These are phyloP conservation scores for Malus asiatica DNA, from an alignment of 306 rosid genomes.

Conservation along the genomic window DNA sequence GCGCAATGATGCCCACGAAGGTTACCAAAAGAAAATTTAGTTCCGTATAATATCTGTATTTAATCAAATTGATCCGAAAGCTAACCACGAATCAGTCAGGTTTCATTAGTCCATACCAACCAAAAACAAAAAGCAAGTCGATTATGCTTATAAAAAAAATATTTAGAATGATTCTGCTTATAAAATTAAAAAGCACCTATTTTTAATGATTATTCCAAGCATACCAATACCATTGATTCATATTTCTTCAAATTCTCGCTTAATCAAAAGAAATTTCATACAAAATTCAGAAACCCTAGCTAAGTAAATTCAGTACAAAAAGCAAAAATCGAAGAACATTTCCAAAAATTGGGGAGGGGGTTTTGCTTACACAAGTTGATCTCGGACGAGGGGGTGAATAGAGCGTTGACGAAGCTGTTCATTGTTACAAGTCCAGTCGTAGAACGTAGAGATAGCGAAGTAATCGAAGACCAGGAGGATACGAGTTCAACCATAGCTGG, in stretches of 20 bases:
- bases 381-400: constrained; percentile 74
- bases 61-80: neutral
- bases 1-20: neutral
- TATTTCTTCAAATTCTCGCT: neutral
- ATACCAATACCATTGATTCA: neutral
- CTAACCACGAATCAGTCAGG: neutral
- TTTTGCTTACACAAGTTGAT: constrained; percentile 56
- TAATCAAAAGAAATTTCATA: neutral
- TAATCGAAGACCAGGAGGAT: constrained; percentile 85
- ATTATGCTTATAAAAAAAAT: neutral
- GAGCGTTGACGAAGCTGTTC: constrained; percentile 90
- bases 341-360: neutral
- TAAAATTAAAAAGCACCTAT: neutral
- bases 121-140: neutral
- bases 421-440: constrained; percentile 84
- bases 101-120: neutral
- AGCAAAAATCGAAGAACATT: neutral
- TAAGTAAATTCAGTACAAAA: neutral
- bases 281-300: neutral
- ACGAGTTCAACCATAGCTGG: constrained; percentile 86
- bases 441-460: constrained; percentile 90
- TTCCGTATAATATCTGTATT: neutral
- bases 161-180: neutral
- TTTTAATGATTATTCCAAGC: neutral
- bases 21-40: neutral